Percentiles rank a stretch among this genome's conserved stretches.
Conservation (phyloP, 805 yeast genomes). For the Soucietia sequanensis region DNA sequence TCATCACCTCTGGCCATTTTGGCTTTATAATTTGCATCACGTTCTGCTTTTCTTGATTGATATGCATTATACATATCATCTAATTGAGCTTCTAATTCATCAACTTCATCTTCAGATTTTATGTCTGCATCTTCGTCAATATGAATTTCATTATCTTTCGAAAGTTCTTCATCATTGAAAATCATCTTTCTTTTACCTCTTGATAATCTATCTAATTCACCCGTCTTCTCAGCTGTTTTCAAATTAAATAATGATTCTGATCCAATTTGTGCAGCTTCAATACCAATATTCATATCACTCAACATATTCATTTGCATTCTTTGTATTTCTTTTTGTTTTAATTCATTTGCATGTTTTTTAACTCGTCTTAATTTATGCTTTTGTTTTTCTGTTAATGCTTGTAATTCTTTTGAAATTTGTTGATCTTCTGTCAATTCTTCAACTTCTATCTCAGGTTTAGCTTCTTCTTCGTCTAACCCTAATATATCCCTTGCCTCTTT, state of each 20-base stretch:
- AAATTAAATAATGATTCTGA: constrained; percentile 79
- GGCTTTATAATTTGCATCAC: constrained; percentile 67
- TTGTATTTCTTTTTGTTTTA: constrained; percentile 79
- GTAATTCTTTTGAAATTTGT: constrained; percentile 81
- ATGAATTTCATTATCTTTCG: constrained; percentile 56
- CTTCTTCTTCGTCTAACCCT: constrained; percentile 62
- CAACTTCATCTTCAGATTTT: constrained; percentile 53
- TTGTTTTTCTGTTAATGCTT: constrained; percentile 68
- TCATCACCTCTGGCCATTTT: constrained; percentile 73
- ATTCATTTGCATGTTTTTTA: constrained; percentile 77
- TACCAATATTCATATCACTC: constrained; percentile 88
- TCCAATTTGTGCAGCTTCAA: constrained; percentile 84
- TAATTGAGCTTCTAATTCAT: constrained; percentile 73
- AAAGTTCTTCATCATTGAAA: constrained; percentile 54
- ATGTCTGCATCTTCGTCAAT: constrained; percentile 42
- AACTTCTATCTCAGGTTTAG: constrained; percentile 53
- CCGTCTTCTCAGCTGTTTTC: constrained; percentile 84
- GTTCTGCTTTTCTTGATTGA: constrained; percentile 64
- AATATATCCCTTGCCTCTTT: constrained; percentile 76
- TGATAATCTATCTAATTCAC: constrained; percentile 68
- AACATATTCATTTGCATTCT: constrained; percentile 97
- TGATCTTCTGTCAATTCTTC: constrained; percentile 84
- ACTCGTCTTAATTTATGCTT: constrained; percentile 72
- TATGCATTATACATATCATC: constrained; percentile 77
- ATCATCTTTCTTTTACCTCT: constrained; percentile 73